phyloP scores from a whole-genome alignment of 2,329 filamentous ascomycete genomes.

The Thermomyces lanuginosus region DNA sequence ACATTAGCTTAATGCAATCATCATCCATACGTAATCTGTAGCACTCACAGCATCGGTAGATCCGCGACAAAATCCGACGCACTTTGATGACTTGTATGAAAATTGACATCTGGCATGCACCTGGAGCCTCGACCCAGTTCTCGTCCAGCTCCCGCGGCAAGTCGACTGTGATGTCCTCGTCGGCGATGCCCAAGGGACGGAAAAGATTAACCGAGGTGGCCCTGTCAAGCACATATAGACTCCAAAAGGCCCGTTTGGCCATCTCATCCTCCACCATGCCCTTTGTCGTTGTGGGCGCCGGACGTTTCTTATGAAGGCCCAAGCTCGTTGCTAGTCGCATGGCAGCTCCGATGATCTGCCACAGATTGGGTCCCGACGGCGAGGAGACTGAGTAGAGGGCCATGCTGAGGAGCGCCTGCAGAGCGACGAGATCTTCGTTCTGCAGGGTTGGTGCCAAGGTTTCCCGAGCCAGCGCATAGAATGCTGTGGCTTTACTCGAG shows the following conservation, averaged over 20 bases:
- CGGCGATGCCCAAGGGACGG: slow-evolving; percentile 25
- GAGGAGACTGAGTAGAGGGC: slow-evolving; percentile 24
- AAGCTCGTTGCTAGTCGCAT: slow-evolving; percentile 23
- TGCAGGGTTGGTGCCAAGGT: slow-evolving; percentile 19
- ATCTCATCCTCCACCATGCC: slow-evolving; percentile 22
- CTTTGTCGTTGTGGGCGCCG: slow-evolving; percentile 7
- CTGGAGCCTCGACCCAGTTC: slow-evolving; percentile 21
- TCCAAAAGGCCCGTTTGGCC: slow-evolving; percentile 29
- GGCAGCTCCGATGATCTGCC: slow-evolving; percentile 24
- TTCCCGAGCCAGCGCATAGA: slow-evolving; percentile 21
- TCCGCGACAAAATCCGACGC: slow-evolving; percentile 23
- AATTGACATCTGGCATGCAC: slow-evolving; percentile 23
- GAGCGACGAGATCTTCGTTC: slow-evolving; percentile 22
- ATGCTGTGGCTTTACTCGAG: slow-evolving; percentile 16
- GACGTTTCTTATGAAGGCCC: slow-evolving; percentile 20
- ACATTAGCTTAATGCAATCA: no score
- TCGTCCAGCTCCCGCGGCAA: slow-evolving; percentile 25
- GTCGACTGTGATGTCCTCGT: slow-evolving; percentile 26
- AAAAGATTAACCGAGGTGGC: slow-evolving; percentile 25
- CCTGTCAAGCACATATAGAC: slow-evolving; percentile 28
- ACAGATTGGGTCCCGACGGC: slow-evolving; percentile 22
- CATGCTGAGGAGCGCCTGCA: slow-evolving; percentile 21
- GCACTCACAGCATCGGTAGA: slow-evolving; percentile 22
- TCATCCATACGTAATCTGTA: neutral
- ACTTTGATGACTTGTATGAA: slow-evolving; percentile 21